Base-by-base conservation (phyloP, 2,329 filamentous ascomycete genomes). In the Trichoderma breve region DNA sequence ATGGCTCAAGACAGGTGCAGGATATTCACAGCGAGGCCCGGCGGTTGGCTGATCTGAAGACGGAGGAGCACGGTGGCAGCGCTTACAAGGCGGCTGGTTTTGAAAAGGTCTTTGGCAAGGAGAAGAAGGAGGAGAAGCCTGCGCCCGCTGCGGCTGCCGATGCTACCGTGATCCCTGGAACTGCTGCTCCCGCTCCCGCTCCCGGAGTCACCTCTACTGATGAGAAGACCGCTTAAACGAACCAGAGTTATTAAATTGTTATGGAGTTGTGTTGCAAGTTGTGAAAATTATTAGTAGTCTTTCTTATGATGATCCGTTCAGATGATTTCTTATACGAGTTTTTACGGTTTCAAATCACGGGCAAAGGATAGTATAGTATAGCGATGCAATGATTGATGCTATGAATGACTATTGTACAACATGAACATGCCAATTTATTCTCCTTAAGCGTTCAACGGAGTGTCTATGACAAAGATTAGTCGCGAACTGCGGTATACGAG, bases 1-100 rank as follows among this genome's bases (percentile, higher is more conserved):
- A 93, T 76, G 89, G 93, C 74, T 91, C 92, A 81, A 94, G 94
- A 84, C 95, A 98, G 83, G 94, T 98, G 36, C 87, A 94, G 77
- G 96, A 99, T 80, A 96, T 99, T 61, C 96, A 99, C 84, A 88
- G 87, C 74, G 96, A 99, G 87, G 96, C 96, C 36, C 88, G 92
- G 74, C 91, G 96, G 76, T 86, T 99, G 70, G 95, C 95, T 64
- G 90, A 97, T 75, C 83, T 99, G 76, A 98, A 98, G 91, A 91
- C 90, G 80, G 83, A 89, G 73, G 86, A 89, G 80, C 81, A 85
- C 60, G 88, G 88, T 24, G 87, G 86, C 65, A 88, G 85, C 74
- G 87, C 89, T 60, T 86, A 88, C 81, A 88, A 88, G 83, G 85
- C 87, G 2, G 81, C 87, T 8, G 88, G 88, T 2, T 82, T 90